phyloP scores from a whole-genome alignment of 2,329 filamentous ascomycete genomes.

The Alternaria arbusti region DNA sequence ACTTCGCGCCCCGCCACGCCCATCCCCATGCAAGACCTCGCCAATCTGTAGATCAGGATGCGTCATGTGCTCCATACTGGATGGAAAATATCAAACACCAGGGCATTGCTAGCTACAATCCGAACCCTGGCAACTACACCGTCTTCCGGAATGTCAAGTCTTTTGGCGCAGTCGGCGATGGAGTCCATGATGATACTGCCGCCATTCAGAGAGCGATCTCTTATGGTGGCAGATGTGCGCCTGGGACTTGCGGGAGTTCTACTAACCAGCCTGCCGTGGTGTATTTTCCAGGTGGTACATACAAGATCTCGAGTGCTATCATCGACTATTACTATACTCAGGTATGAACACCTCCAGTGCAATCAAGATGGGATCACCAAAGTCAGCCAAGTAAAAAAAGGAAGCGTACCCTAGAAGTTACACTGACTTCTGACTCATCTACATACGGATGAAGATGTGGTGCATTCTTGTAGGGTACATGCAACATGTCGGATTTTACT shows the following conservation, averaged over 20 bases:
- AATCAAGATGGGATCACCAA: neutral
- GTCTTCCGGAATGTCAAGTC: slow-evolving; percentile 54
- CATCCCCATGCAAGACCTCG: slow-evolving; percentile 16
- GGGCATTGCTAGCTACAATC: slow-evolving; percentile 49
- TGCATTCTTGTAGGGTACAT: neutral
- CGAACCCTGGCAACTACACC: slow-evolving; percentile 47
- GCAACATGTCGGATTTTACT: neutral
- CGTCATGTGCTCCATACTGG: slow-evolving; percentile 47
- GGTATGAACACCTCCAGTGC: slow-evolving; percentile 11
- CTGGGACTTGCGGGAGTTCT: slow-evolving; percentile 50
- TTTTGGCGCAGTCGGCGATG: slow-evolving; percentile 49
- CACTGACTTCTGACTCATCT: neutral
- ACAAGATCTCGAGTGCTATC: slow-evolving; percentile 63
- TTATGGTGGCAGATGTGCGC: slow-evolving; percentile 50
- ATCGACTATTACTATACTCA: slow-evolving; percentile 70
- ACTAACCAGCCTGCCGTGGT: slow-evolving; percentile 62
- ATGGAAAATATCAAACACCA: slow-evolving; percentile 51
- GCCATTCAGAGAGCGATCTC: slow-evolving; percentile 59
- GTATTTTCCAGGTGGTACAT: slow-evolving; percentile 66
- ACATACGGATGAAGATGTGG: neutral
- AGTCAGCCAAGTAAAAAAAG: neutral
- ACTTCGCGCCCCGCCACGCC: slow-evolving; percentile 8
- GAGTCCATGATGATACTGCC: slow-evolving; percentile 54
- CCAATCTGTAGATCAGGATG: slow-evolving; percentile 17
- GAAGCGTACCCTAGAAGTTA: neutral